Evolutionary conservation across 139 green algal genomes (phyloP), one percentile per base, ranked within the genome.

Genomic region (Coelastrella sp.): DNA sequence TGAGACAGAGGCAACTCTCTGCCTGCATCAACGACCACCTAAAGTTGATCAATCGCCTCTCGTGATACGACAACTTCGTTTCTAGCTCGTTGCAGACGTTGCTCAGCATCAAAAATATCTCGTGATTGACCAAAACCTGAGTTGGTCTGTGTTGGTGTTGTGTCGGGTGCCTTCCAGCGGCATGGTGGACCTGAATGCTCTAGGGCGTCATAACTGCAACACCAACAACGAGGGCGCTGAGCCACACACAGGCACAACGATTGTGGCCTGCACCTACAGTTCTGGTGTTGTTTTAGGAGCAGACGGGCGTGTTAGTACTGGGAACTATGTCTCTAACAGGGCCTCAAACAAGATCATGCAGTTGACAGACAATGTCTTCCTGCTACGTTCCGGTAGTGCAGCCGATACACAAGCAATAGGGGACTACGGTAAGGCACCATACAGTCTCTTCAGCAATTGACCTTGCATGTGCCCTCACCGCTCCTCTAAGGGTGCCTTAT

Each of bases 311-410:
- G 95, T 96, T 2, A 95, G 90, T 48, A 98, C 95, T 17, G 96
- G 97, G 19, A 93, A 92, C 43, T 99, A 99, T 80, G 89, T 99
- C 7, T 95, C 90, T 19, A 99, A 99, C 87, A 89, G 97, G 37
- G 96, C 93, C 0, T 98, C 95, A 37, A 95, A 99, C 92, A 99
- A 99, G 89, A 95, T 99, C 57, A 96, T 93, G 7, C 90, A 93
- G 19, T 86, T 99, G 0, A 86, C 90, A 21, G 97, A 98, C 72
- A 94, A 90, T 53, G 92, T 96, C 3, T 97, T 88, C 85, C 84
- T 98, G 40, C 84, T 96, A 50, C 79, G 95, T 21, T 98, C 94
- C 2, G 95, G 95, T 6, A 97, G 93, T 53, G 96, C 96, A 19
- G 94, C 96, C 48, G 96, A 98, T 85, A 96, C 94, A 7, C 96